Conservation (phyloP, 129 eudicot species). For the Flaveria robusta region DNA sequence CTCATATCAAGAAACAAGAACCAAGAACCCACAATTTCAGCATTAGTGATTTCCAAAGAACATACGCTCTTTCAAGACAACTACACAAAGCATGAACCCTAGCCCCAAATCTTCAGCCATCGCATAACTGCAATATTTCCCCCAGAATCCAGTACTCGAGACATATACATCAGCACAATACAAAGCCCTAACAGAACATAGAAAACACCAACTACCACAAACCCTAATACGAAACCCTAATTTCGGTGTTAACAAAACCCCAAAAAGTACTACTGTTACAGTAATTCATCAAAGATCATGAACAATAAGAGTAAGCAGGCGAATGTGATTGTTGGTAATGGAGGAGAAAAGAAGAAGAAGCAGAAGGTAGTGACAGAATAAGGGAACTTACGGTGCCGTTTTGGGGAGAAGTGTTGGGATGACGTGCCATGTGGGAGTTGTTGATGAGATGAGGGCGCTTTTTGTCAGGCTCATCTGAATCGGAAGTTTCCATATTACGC, state of each 20-base stretch:
- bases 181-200: constrained; percentile 14
- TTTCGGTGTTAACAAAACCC: constrained; percentile 1
- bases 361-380: no score
- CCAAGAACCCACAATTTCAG: background rate
- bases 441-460: constrained; percentile 52
- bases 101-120: background rate
- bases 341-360: background rate
- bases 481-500: constrained; percentile 54
- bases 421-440: constrained; percentile 66
- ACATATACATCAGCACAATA: background rate
- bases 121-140: background rate
- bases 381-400: constrained; percentile 48
- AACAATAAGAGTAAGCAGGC: background rate
- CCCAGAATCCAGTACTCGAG: background rate
- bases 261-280: background rate
- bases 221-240: constrained; percentile 29
- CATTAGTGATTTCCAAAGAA: background rate
- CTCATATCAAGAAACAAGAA: no score
- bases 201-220: constrained; percentile 3
- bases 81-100: constrained; percentile 1
- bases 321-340: background rate
- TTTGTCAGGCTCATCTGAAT: constrained; percentile 59
- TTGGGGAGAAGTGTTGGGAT: constrained; percentile 60
- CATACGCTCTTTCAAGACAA: background rate
- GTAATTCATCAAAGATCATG: constrained; percentile 14